phyloP scores from a whole-genome alignment of 805 yeast species.

The Schizosaccharomyces octosporus region DNA sequence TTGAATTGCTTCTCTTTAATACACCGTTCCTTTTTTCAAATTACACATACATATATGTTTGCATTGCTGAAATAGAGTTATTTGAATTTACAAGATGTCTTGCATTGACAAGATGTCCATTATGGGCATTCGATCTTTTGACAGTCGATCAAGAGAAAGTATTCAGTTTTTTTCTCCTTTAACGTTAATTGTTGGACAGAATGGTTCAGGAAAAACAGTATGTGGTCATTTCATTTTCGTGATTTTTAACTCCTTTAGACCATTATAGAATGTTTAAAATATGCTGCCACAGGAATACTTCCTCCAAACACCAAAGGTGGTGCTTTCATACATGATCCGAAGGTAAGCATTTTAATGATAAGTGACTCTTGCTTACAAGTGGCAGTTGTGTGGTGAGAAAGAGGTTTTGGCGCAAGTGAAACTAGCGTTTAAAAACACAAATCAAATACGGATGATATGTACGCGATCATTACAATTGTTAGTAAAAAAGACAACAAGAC shows the following conservation, averaged over 20 bases:
- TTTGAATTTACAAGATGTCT: background rate
- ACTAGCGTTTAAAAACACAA: slow-evolving; percentile 52
- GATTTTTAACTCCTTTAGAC: slow-evolving; percentile 86
- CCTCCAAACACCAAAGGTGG: slow-evolving; percentile 95
- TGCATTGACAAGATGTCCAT: slow-evolving; percentile 30
- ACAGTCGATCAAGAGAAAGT: slow-evolving; percentile 58
- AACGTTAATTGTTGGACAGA: slow-evolving; percentile 82
- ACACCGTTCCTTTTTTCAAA: no score
- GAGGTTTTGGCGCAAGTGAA: slow-evolving; percentile 78
- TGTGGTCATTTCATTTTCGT: slow-evolving; percentile 86
- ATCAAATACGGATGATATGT: slow-evolving; percentile 55
- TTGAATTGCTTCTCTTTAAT: no score
- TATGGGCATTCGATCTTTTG: slow-evolving; percentile 78
- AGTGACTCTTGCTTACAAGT: background rate
- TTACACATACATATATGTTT: no score
- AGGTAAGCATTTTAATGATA: background rate
- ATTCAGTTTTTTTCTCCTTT: slow-evolving; percentile 76
- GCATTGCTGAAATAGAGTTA: no score
- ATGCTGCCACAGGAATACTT: slow-evolving; percentile 82
- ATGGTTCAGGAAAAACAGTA: slow-evolving; percentile 88
- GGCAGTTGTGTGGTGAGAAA: slow-evolving; percentile 33
- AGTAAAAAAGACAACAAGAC: slow-evolving; percentile 33
- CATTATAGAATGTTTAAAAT: slow-evolving; percentile 76
- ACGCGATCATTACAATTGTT: slow-evolving; percentile 63
- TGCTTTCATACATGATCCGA: slow-evolving; percentile 83